Percentiles rank a stretch among this genome's conserved stretches.
These are phyloP conservation scores for Vigna reflexopilosa DNA, from an alignment of 306 rosid species.

Conservation along the genomic window DNA sequence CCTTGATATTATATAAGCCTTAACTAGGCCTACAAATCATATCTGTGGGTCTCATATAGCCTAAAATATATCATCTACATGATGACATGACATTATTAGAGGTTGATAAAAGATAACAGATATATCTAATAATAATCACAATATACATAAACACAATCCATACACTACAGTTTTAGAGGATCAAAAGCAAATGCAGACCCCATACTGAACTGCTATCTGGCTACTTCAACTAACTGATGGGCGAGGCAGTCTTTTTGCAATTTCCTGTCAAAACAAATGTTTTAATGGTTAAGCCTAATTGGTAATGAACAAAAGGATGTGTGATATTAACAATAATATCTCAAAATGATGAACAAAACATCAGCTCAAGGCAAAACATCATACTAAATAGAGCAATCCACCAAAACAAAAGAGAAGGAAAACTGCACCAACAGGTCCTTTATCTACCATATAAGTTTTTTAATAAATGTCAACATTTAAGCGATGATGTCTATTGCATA, in stretches of 20 bases:
- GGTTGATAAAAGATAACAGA: constrained; percentile 36
- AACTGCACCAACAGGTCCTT: background rate
- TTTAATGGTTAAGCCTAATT: constrained; percentile 19
- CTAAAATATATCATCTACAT: constrained; percentile 35
- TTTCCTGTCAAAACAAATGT: constrained; percentile 49
- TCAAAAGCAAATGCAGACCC: constrained; percentile 42
- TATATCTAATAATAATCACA: constrained; percentile 45
- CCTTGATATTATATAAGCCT: constrained; percentile 11
- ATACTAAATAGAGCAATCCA: background rate
- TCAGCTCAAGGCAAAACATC: background rate
- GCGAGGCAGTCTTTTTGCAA: constrained; percentile 64
- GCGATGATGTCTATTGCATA: background rate
- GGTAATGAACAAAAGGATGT: constrained; percentile 10
- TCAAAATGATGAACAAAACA: background rate
- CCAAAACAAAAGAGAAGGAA: background rate
- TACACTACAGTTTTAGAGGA: constrained; percentile 36
- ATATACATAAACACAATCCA: constrained; percentile 44
- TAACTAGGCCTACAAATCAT: background rate
- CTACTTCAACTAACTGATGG: constrained; percentile 48
- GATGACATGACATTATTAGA: constrained; percentile 34
- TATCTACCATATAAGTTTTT: background rate
- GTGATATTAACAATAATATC: background rate
- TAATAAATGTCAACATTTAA: background rate
- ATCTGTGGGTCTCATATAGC: constrained; percentile 35
- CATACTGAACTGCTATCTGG: constrained; percentile 22